A percentile compares a stretch with the other conserved stretches of the same genome.
phyloP scores from a whole-genome alignment of 2,329 filamentous ascomycete species.

The Fusarium proliferatum region DNA sequence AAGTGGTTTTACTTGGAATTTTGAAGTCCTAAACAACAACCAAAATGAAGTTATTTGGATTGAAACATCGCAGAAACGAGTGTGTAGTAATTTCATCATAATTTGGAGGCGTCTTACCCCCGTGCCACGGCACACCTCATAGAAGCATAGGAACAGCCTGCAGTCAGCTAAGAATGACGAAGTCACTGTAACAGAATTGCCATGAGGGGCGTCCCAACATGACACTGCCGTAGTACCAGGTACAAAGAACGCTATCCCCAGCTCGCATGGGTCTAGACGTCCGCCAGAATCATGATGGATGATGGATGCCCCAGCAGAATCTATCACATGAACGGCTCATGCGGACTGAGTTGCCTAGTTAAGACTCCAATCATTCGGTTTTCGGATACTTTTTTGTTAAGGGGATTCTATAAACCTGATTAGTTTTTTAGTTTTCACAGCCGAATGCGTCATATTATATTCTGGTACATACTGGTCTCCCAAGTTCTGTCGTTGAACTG shows the following conservation, averaged over 20 bases:
- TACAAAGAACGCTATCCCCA: conserved; percentile 31
- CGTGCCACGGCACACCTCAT: not conserved
- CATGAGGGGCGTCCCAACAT: conserved; percentile 33
- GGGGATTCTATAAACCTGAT: not conserved
- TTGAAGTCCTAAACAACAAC: not conserved
- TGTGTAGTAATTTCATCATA: not conserved
- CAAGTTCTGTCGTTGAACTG: not conserved
- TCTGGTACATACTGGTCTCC: not conserved
- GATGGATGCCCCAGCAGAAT: conserved; percentile 33
- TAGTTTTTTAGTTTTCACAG: not conserved
- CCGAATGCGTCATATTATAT: conserved; percentile 12
- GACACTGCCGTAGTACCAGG: conserved; percentile 16
- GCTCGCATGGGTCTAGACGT: conserved; percentile 31
- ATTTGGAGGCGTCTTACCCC: conserved; percentile 16
- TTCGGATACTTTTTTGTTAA: not conserved
- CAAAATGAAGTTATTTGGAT: not conserved
- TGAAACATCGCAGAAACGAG: not conserved
- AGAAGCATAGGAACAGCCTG: conserved; percentile 9
- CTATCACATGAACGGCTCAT: conserved; percentile 36
- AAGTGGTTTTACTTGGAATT: not conserved
- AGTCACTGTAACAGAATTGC: conserved; percentile 19
- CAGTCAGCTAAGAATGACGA: conserved; percentile 30
- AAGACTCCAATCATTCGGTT: conserved; percentile 18
- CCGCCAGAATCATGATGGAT: conserved; percentile 27
- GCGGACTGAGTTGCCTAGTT: conserved; percentile 27